Conservation (phyloP, 2,329 filamentous ascomycete species). For the Nemania sp. region DNA sequence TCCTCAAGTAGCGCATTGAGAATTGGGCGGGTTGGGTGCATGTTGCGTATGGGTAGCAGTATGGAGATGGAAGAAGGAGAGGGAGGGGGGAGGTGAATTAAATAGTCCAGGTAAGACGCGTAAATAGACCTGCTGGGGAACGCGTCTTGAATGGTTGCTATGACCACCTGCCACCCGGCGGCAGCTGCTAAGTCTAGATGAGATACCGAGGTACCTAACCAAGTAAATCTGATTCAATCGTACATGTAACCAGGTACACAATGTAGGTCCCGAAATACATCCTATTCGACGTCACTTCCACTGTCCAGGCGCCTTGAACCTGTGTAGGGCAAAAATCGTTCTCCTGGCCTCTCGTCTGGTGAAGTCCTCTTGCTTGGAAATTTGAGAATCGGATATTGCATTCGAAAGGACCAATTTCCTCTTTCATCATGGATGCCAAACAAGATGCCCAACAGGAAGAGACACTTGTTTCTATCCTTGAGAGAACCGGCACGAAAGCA, state of each 20-base stretch:
- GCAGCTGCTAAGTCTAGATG: neutral
- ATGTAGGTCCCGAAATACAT: too few species aligned
- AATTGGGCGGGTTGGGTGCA: slow-evolving; percentile 26
- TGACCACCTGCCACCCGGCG: slow-evolving; percentile 11
- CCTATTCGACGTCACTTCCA: too few species aligned
- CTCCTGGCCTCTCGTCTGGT: too few species aligned
- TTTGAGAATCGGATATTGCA: too few species aligned
- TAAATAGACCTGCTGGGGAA: slow-evolving; percentile 8
- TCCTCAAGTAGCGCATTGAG: slow-evolving; percentile 39
- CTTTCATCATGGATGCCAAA: slow-evolving; percentile 23
- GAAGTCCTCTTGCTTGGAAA: too few species aligned
- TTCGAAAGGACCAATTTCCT: too few species aligned
- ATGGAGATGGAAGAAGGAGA: slow-evolving; percentile 13
- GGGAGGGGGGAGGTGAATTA: slow-evolving; percentile 21
- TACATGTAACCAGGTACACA: too few species aligned
- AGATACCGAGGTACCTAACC: too few species aligned
- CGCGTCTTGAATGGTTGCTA: slow-evolving; percentile 20
- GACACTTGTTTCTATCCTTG: slow-evolving; percentile 42
- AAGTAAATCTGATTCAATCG: too few species aligned
- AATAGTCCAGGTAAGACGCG: slow-evolving; percentile 16
- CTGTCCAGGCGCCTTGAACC: too few species aligned
- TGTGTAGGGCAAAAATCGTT: too few species aligned
- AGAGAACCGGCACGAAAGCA: slow-evolving; percentile 51
- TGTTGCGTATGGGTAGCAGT: slow-evolving; percentile 31
- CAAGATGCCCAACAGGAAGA: slow-evolving; percentile 15